phyloP scores from a whole-genome alignment of 192 early-diverging fungal genomes.

The Rhizophlyctis rosea region DNA sequence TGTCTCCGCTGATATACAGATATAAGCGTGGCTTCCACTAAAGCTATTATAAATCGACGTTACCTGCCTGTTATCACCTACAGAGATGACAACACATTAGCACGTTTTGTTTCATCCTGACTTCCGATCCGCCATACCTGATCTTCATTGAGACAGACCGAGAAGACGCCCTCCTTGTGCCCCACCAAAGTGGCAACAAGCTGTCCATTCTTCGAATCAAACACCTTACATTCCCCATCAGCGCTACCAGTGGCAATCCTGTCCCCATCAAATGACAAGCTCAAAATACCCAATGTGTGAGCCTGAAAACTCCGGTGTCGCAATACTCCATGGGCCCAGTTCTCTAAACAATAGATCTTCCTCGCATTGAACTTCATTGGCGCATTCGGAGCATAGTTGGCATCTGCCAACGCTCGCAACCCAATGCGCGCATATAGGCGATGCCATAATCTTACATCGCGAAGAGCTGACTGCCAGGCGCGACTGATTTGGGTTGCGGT shows the following conservation, averaged over 20 bases:
- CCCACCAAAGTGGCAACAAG: slow-evolving; percentile 19
- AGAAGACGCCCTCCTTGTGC: slow-evolving; percentile 25
- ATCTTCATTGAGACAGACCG: slow-evolving; percentile 19
- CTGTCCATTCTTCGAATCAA: slow-evolving; percentile 12
- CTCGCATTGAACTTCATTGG: slow-evolving; percentile 24
- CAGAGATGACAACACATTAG: background rate
- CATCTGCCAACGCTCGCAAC: slow-evolving; percentile 22
- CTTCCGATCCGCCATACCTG: slow-evolving; percentile 12
- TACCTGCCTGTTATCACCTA: slow-evolving; percentile 20
- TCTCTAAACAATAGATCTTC: slow-evolving; percentile 17
- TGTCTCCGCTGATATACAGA: slow-evolving; percentile 21
- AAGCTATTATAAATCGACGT: background rate
- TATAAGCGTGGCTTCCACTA: background rate
- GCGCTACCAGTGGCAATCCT: slow-evolving; percentile 24
- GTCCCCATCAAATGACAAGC: slow-evolving; percentile 26
- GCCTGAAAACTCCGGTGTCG: slow-evolving; percentile 17
- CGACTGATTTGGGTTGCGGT: slow-evolving; percentile 19
- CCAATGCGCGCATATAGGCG: slow-evolving; percentile 32
- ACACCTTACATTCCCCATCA: slow-evolving; percentile 23
- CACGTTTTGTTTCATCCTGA: too few relatives aligned
- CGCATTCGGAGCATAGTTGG: slow-evolving; percentile 11
- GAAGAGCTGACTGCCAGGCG: slow-evolving; percentile 12
- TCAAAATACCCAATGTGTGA: slow-evolving; percentile 20
- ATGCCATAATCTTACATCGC: slow-evolving; percentile 23
- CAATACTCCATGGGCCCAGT: slow-evolving; percentile 31